These are phyloP conservation scores for Cladochytrium replicatum DNA, from an alignment of 192 early-diverging fungal species.

Conservation along the genomic window DNA sequence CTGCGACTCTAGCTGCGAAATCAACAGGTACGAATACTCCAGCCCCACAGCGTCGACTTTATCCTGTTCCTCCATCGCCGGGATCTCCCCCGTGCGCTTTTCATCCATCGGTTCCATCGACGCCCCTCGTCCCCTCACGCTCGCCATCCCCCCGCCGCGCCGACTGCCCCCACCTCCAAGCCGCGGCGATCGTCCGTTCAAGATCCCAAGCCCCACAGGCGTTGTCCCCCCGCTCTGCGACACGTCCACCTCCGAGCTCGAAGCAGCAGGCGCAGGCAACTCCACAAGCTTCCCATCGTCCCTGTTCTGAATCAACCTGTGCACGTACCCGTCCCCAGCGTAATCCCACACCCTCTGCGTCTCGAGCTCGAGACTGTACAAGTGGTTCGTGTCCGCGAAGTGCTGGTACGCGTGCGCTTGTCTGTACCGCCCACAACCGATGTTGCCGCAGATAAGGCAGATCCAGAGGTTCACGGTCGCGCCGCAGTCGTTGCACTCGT, in stretches of 20 bases:
- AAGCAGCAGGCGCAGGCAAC: slow-evolving; percentile 38
- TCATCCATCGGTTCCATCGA: not conserved
- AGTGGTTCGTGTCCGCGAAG: slow-evolving; percentile 70
- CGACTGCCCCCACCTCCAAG: not conserved
- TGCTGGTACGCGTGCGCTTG: slow-evolving; percentile 82
- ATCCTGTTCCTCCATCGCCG: slow-evolving; percentile 17
- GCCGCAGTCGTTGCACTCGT: slow-evolving; percentile 68
- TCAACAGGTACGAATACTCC: slow-evolving; percentile 76
- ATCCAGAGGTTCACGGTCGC: slow-evolving; percentile 82
- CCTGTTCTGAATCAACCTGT: slow-evolving; percentile 85
- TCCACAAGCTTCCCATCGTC: slow-evolving; percentile 90
- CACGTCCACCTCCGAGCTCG: not conserved
- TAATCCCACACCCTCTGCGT: slow-evolving; percentile 99
- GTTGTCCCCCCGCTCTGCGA: not conserved
- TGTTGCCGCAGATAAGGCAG: slow-evolving; percentile 89
- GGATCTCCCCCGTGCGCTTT: slow-evolving; percentile 5
- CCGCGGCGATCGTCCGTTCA: not conserved
- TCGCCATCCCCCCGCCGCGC: not conserved
- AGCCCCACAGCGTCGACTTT: slow-evolving; percentile 66
- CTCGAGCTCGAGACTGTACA: slow-evolving; percentile 86
- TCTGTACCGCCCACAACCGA: slow-evolving; percentile 93
- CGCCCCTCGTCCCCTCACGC: not conserved
- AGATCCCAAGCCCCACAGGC: not conserved
- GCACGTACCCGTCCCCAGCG: slow-evolving; percentile 91
- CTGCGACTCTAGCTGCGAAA: slow-evolving; percentile 80